phyloP scores from a whole-genome alignment of 495 filamentous ascomycete genomes.

The Pyrenula aspistea region DNA sequence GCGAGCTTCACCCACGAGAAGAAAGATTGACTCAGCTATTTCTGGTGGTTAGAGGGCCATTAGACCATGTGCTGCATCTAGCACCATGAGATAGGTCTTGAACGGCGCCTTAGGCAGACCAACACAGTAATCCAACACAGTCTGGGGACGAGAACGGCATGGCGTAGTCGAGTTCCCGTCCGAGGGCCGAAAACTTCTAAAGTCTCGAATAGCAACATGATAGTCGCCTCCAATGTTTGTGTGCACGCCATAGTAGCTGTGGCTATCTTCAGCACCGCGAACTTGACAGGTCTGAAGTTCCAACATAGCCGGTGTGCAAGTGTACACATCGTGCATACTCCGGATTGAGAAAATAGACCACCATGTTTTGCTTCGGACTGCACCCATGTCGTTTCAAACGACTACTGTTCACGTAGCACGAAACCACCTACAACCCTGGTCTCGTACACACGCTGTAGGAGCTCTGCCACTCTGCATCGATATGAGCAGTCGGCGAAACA shows the following conservation, averaged over 20 bases:
- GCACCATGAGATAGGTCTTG: too few species aligned
- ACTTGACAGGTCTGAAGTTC: neutral
- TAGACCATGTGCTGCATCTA: neutral
- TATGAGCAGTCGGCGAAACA: too few species aligned
- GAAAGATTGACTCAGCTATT: neutral
- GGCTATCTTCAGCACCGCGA: neutral
- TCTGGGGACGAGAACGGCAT: neutral
- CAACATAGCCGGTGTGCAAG: neutral
- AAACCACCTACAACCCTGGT: too few species aligned
- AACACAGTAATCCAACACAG: neutral
- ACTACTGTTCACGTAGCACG: too few species aligned
- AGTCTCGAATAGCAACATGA: neutral
- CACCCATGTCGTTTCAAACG: neutral
- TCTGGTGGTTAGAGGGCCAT: neutral
- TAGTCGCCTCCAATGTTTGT: neutral
- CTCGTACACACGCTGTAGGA: too few species aligned
- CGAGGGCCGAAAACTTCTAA: neutral
- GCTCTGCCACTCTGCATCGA: too few species aligned
- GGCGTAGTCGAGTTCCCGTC: neutral
- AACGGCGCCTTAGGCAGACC: neutral
- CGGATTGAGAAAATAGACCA: neutral
- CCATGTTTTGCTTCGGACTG: neutral
- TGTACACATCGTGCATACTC: too few species aligned
- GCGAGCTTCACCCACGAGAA: neutral
- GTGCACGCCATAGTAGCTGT: neutral